These are phyloP conservation scores for Picea glauca DNA, from an alignment of 75 land plant genomes.

Conservation along the genomic window DNA sequence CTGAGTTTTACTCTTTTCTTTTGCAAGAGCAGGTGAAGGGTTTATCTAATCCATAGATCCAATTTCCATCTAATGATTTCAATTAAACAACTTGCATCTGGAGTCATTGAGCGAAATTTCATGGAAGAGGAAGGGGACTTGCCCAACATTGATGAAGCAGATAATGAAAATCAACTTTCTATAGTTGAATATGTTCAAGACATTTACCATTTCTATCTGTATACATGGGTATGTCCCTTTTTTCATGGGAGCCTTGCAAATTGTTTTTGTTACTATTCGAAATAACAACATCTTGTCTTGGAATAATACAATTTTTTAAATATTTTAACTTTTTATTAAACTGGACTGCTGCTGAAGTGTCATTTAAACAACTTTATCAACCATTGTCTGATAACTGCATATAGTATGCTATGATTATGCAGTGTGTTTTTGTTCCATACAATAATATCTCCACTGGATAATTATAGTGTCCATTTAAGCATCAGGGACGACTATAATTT, in stretches of 20 bases:
- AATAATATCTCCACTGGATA: neutral
- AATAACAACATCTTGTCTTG: neutral
- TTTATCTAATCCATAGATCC: neutral
- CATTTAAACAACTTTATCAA: neutral
- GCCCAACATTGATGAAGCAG: conserved; percentile 60
- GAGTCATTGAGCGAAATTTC: conserved; percentile 17
- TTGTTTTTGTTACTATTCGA: neutral
- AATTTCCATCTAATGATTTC: neutral
- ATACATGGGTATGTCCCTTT: conserved; percentile 34
- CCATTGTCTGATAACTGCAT: neutral
- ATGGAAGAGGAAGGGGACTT: conserved; percentile 26
- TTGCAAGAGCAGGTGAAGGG: neutral
- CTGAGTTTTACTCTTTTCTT: neutral
- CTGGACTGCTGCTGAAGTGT: neutral
- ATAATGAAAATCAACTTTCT: conserved; percentile 56
- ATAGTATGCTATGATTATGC: neutral
- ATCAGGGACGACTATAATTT: neutral
- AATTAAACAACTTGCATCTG: conserved; percentile 25
- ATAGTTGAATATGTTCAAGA: conserved; percentile 76
- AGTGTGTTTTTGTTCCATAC: neutral
- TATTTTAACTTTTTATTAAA: neutral
- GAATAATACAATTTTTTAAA: no score
- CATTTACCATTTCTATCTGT: conserved; percentile 71
- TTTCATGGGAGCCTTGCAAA: neutral
- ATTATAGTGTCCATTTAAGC: neutral